phyloP scores from a whole-genome alignment of 768 basidiomycete species.

The Collybia nuda region DNA sequence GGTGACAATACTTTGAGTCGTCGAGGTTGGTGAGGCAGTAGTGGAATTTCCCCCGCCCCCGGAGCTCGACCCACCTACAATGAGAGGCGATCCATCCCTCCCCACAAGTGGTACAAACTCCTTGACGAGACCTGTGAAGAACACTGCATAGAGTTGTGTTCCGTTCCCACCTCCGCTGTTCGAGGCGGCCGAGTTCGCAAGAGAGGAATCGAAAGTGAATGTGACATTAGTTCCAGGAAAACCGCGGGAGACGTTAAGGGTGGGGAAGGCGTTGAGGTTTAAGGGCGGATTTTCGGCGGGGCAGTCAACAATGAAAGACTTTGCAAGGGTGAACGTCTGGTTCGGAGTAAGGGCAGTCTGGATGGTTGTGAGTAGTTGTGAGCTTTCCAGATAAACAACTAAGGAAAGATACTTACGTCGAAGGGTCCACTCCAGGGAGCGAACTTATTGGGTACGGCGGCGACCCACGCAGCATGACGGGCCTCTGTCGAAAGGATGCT shows the following conservation, averaged over 20 bases:
- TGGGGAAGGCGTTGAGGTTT: slow-evolving; percentile 52
- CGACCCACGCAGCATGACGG: slow-evolving; percentile 58
- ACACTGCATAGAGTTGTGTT: slow-evolving; percentile 29
- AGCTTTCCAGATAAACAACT: slow-evolving; percentile 15
- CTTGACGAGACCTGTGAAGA: slow-evolving; percentile 44
- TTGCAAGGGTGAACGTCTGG: slow-evolving; percentile 36
- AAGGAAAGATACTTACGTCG: slow-evolving; percentile 32
- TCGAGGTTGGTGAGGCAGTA: not conserved
- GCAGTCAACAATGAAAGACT: slow-evolving; percentile 52
- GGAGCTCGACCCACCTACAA: not conserved
- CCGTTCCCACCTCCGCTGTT: slow-evolving; percentile 3
- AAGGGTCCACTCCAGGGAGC: slow-evolving; percentile 52
- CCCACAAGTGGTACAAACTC: slow-evolving; percentile 29
- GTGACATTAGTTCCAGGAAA: slow-evolving; percentile 23
- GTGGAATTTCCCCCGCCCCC: not conserved
- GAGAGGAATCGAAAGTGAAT: slow-evolving; percentile 8
- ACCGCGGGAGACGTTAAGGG: slow-evolving; percentile 31
- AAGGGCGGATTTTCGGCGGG: slow-evolving; percentile 53
- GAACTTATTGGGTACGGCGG: slow-evolving; percentile 39
- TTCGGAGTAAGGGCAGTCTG: slow-evolving; percentile 31
- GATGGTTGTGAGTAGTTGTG: not conserved
- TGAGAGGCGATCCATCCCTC: not conserved
- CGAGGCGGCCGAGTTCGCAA: slow-evolving; percentile 10
- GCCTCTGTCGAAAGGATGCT: slow-evolving; percentile 60
- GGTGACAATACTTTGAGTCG: too few species aligned